Base-by-base conservation (phyloP, 768 basidiomycete genomes). In the Pisolithus orientalis region DNA sequence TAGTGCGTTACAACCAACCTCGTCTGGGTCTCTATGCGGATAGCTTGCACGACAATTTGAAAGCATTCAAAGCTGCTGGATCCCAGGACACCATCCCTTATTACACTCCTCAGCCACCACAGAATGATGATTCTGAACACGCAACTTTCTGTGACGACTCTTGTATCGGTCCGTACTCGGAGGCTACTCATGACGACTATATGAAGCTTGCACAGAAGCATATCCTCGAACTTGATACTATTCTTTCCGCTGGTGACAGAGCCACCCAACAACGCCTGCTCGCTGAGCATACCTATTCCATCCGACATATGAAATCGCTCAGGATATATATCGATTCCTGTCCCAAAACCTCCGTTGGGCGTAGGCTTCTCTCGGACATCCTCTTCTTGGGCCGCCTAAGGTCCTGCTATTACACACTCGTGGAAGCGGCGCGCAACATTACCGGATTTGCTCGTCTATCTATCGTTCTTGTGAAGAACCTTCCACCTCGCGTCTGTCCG, bases 251-350 rank as follows among this genome's bases (percentile, higher is more conserved):
- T 7, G 49, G 28, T 16, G 39, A 50, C 10, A 43, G 28, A 9
- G n/a, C 14, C 9, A 24, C 37, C 25, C 47, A 50, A 9, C 39
- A 21, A 42, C 39, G 39, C 25, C n/a, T 50, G 5, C 49, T 50
- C 40, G 49, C 39, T 43, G 49, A 40, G 25, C 40, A 50, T n/a
- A 40, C 49, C 6, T 43, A 50, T 43, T 32, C 29, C 17, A 29
- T 50, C 39, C 49, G 49, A 16, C 49, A 42, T 38, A 43, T 50
- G 40, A 8, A 8, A 16, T 50, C 49, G 6, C 24, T 50, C 40
- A 31, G 25, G 49, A 17, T 43, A 31, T 43, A 32, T 14, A 25
- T 50, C 39, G 7, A 40, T 28, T 50, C 39, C 31, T 47, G 46
- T 27, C 24, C 49, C 8, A 40, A 28, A 32, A 1, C 39, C 29